phyloP scores from a whole-genome alignment of 441 rosid species.

The Hura crepitans region DNA sequence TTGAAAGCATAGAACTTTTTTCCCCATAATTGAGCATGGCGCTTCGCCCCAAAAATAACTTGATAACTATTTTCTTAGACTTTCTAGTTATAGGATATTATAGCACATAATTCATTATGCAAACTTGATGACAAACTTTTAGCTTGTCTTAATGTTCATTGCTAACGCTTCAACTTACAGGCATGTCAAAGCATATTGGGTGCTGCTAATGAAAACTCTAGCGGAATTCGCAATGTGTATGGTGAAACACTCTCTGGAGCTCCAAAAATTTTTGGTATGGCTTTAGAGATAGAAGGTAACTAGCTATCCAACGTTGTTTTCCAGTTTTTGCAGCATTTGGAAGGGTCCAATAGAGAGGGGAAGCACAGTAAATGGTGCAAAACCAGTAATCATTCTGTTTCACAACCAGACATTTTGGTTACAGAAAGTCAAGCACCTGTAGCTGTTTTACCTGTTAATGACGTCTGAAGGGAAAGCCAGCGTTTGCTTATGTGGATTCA shows the following conservation, averaged over 20 bases:
- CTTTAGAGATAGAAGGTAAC: background rate
- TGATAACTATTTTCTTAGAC: too few species aligned
- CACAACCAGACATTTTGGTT: too few species aligned
- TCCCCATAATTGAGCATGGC: too few species aligned
- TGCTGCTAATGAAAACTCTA: background rate
- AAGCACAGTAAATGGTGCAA: background rate
- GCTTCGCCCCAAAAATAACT: too few species aligned
- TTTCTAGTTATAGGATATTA: too few species aligned
- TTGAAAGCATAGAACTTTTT: too few species aligned
- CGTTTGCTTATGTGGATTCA: background rate
- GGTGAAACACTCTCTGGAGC: background rate
- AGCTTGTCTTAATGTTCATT: background rate
- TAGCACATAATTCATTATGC: background rate
- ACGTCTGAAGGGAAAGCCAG: background rate
- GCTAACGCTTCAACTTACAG: conserved; percentile 2
- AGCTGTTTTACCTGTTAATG: background rate
- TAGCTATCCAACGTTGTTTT: background rate
- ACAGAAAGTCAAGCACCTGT: background rate
- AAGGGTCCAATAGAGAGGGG: background rate
- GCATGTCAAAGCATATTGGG: background rate
- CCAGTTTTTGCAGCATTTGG: background rate
- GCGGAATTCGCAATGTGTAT: background rate
- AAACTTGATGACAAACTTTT: background rate
- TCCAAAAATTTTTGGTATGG: background rate
- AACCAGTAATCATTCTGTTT: background rate